Evolutionary conservation across 176 grass and related monocot genomes (phyloP).

Genomic region (Bothriochloa decipiens): DNA sequence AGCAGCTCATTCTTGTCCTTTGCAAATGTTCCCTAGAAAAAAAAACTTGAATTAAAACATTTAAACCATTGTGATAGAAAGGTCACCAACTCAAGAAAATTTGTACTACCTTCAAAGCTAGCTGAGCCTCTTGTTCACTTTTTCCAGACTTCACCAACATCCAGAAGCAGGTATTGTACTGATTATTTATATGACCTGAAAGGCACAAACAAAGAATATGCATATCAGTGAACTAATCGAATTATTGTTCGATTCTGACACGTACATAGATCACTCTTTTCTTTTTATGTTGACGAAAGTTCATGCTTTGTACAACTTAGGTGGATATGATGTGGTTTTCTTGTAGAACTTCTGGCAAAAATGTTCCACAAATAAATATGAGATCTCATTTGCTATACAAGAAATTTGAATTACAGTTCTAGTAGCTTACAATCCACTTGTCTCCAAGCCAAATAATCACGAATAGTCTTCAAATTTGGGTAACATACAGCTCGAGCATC

Average conservation of each 20-base stretch:
- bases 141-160: slow-evolving; percentile 82
- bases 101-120: slow-evolving; percentile 58
- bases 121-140: slow-evolving; percentile 67
- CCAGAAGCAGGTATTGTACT: slow-evolving; percentile 83
- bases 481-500: slow-evolving; percentile 83
- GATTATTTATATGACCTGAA: slow-evolving; percentile 88
- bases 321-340: slow-evolving; percentile 15
- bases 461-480: slow-evolving; percentile 71
- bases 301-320: slow-evolving; percentile 5
- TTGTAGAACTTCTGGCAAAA: slow-evolving; percentile 16
- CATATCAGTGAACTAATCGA: background rate
- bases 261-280: slow-evolving; percentile 20
- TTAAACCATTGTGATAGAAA: slow-evolving; percentile 10
- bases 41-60: background rate
- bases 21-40: slow-evolving; percentile 59
- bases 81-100: slow-evolving; percentile 4
- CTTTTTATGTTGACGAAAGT: background rate
- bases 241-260: background rate
- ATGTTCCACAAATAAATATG: slow-evolving; percentile 7
- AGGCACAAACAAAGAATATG: slow-evolving; percentile 9
- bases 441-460: slow-evolving; percentile 84
- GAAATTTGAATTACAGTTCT: slow-evolving; percentile 5
- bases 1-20: slow-evolving; percentile 80
- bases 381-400: slow-evolving; percentile 17
- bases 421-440: slow-evolving; percentile 86